Conservation (phyloP, 352 stramenopile genomes). For the Globisporangium emineosum region DNA sequence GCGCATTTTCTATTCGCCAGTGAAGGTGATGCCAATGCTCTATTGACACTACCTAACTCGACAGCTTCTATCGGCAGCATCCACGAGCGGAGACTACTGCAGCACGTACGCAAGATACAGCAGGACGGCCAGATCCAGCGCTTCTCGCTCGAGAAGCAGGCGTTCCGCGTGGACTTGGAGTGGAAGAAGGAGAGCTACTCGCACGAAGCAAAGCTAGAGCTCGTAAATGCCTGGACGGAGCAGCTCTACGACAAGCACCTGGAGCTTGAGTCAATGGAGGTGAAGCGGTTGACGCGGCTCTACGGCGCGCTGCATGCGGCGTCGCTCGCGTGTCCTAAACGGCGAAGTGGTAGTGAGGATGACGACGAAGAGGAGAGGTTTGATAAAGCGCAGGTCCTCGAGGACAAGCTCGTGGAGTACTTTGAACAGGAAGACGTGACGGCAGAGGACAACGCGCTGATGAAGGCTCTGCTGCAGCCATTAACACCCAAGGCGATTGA, state of each 20-base stretch:
- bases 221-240: slow-evolving; percentile 35
- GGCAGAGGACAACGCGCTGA: slow-evolving; percentile 26
- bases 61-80: slow-evolving; percentile 24
- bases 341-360: not conserved
- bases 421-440: slow-evolving; percentile 51
- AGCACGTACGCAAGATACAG: slow-evolving; percentile 48
- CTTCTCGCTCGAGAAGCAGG: slow-evolving; percentile 44
- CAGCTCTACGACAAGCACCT: slow-evolving; percentile 61
- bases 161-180: slow-evolving; percentile 50
- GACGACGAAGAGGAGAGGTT: slow-evolving; percentile 17
- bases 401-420: slow-evolving; percentile 55
- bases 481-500: slow-evolving; percentile 49
- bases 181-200: slow-evolving; percentile 15
- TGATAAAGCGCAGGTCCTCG: slow-evolving; percentile 34
- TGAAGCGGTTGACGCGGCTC: slow-evolving; percentile 51
- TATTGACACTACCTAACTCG: not conserved
- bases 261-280: slow-evolving; percentile 52
- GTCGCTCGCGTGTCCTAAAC: slow-evolving; percentile 20
- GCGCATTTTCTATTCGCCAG: slow-evolving; percentile 26
- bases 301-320: slow-evolving; percentile 48
- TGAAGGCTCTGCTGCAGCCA: slow-evolving; percentile 44
- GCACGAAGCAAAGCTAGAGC: not conserved
- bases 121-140: slow-evolving; percentile 53
- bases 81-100: slow-evolving; percentile 44
- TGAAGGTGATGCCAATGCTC: not conserved